These are phyloP conservation scores for Nannizzia gypsea DNA, from an alignment of 2,329 filamentous ascomycete species.

Conservation along the genomic window DNA sequence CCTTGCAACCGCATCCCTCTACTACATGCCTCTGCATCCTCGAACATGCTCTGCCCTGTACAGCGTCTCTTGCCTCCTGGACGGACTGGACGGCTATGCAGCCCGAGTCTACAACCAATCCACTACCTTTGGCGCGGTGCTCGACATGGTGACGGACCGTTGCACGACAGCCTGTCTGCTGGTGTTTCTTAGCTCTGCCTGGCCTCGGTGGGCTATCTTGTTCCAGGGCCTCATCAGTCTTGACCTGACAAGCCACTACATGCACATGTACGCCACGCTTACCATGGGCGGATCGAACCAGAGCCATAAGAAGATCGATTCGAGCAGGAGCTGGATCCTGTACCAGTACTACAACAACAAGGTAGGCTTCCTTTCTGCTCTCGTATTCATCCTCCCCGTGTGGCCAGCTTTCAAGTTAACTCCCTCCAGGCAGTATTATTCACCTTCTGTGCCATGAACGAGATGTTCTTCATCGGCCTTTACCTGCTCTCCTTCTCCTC, in stretches of 20 bases:
- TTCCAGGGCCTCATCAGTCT: slow-evolving; percentile 90
- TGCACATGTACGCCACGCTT: slow-evolving; percentile 96
- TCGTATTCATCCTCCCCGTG: background rate
- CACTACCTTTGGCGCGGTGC: slow-evolving; percentile 86
- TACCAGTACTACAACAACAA: slow-evolving; percentile 97
- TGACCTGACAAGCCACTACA: slow-evolving; percentile 92
- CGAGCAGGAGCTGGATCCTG: slow-evolving; percentile 74
- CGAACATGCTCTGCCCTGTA: slow-evolving; percentile 79
- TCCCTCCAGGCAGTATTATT: slow-evolving; percentile 68
- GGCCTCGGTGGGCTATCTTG: slow-evolving; percentile 82
- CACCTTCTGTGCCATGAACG: slow-evolving; percentile 78
- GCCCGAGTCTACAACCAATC: slow-evolving; percentile 79
- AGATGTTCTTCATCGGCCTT: slow-evolving; percentile 94
- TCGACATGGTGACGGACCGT: slow-evolving; percentile 98
- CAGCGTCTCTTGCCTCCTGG: slow-evolving; percentile 85
- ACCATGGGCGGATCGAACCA: slow-evolving; percentile 67
- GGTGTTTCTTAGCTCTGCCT: slow-evolving; percentile 88
- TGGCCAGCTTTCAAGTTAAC: background rate
- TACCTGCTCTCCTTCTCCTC: slow-evolving; percentile 97
- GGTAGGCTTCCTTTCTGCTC: slow-evolving; percentile 45
- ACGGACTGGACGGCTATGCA: slow-evolving; percentile 90
- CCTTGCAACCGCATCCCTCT: slow-evolving; percentile 78
- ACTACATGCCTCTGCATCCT: slow-evolving; percentile 99
- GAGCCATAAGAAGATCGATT: slow-evolving; percentile 90
- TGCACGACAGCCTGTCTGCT: slow-evolving; percentile 93